phyloP scores from a whole-genome alignment of 768 basidiomycete species.

The Termitomyces heimii region DNA sequence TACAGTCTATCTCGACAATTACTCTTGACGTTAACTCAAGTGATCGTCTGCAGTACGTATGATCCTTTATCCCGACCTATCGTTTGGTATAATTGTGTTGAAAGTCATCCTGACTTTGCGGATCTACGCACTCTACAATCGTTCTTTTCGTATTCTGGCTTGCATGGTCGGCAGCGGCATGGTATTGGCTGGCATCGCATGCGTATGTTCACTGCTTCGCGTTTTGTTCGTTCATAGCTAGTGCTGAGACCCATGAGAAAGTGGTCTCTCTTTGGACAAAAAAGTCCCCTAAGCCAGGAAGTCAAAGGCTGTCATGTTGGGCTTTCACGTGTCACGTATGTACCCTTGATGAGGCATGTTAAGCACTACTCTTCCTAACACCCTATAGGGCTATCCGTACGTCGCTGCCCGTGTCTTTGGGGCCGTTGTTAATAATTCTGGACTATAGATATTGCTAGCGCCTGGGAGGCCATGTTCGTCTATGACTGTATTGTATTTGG shows the following conservation, averaged over 20 bases:
- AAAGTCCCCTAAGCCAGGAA: conserved; percentile 14
- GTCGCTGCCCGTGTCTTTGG: neutral
- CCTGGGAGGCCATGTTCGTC: conserved; percentile 49
- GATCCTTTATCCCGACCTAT: neutral
- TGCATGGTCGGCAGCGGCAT: conserved; percentile 27
- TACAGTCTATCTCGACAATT: conserved; percentile 34
- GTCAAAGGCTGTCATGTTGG: conserved; percentile 30
- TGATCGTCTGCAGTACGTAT: conserved; percentile 39
- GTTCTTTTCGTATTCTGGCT: conserved; percentile 29
- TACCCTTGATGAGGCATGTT: neutral
- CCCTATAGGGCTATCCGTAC: conserved; percentile 12
- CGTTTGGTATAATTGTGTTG: neutral
- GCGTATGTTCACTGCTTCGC: conserved; percentile 23
- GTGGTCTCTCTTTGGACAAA: conserved; percentile 41
- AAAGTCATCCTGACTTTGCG: conserved; percentile 40
- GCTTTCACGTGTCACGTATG: conserved; percentile 24
- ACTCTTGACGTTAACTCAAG: conserved; percentile 35
- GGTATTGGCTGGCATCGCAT: conserved; percentile 18
- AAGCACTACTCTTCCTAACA: neutral
- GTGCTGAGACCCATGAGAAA: conserved; percentile 8
- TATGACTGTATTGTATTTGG: conserved; percentile 44
- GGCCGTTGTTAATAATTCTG: neutral
- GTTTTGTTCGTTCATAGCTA: neutral
- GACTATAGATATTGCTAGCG: conserved; percentile 23
- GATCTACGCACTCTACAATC: conserved; percentile 43